Percentiles rank a stretch among this genome's conserved stretches.
phyloP scores from a whole-genome alignment of 306 rosid species.

The Cicer bijugum region DNA sequence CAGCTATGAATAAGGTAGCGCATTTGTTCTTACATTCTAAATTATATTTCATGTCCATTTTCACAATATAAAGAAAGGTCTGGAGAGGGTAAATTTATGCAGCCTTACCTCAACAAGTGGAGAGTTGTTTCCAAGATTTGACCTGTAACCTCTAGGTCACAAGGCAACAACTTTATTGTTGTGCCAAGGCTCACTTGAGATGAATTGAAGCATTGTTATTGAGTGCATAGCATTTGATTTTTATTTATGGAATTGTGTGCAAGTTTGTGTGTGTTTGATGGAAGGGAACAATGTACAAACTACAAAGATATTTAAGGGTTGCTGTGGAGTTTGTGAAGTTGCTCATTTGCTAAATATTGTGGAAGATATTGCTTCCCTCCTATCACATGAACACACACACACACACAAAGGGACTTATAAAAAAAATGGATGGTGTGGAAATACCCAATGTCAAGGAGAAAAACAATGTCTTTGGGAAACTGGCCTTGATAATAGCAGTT shows the following conservation, averaged over 20 bases:
- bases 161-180: background rate
- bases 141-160: background rate
- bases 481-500: conserved; percentile 14
- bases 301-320: conserved; percentile 29
- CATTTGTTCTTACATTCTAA: background rate
- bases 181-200: background rate
- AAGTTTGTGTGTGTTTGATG: conserved; percentile 21
- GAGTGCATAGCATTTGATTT: conserved; percentile 8
- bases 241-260: conserved; percentile 26
- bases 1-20: conserved; percentile 84
- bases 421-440: background rate
- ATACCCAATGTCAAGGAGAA: conserved; percentile 28
- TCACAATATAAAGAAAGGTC: background rate
- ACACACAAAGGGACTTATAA: background rate
- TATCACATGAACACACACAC: background rate
- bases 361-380: conserved; percentile 25
- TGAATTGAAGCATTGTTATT: conserved; percentile 19
- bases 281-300: conserved; percentile 10
- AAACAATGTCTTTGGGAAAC: conserved; percentile 25
- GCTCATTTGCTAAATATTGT: conserved; percentile 19
- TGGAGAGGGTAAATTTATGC: background rate
- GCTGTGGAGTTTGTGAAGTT: conserved; percentile 25
- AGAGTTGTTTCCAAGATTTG: background rate
- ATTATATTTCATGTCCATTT: background rate
- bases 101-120: background rate